A percentile compares a stretch with the other conserved stretches of the same genome.
Evolutionary conservation across 2,329 filamentous ascomycete species (phyloP).

Genomic region (Chrysoporthe cubensis): DNA sequence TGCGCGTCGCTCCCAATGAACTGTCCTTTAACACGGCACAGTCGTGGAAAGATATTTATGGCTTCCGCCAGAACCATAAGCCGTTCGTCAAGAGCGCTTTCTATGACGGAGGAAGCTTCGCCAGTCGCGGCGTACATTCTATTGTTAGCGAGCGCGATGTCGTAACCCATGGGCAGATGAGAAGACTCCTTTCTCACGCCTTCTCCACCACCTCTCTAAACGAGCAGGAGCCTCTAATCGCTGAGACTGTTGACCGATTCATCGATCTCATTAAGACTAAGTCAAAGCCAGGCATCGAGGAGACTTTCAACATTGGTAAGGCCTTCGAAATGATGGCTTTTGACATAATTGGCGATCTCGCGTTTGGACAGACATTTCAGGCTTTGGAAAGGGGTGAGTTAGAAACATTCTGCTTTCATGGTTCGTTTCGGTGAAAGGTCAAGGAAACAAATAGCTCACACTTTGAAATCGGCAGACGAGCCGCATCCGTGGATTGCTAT

Average conservation of each 20-base stretch:
- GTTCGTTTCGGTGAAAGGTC: no score
- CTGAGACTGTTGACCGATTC: conserved; percentile 9
- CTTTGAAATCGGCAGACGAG: conserved; percentile 23
- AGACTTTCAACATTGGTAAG: conserved; percentile 36
- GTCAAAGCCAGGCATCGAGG: conserved; percentile 26
- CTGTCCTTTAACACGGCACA: conserved; percentile 17
- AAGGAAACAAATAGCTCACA: no score
- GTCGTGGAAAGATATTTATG: conserved; percentile 28
- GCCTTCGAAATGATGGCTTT: conserved; percentile 43
- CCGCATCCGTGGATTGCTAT: conserved; percentile 37
- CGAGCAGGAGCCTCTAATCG: conserved; percentile 10
- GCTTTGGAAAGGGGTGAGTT: conserved; percentile 35
- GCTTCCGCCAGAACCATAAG: conserved; percentile 23
- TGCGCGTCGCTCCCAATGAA: conserved; percentile 18
- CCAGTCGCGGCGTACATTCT: conserved; percentile 31
- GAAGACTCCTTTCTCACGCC: conserved; percentile 33
- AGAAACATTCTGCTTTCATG: neutral
- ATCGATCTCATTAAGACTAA: neutral
- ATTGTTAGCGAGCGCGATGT: conserved; percentile 36
- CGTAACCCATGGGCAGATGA: conserved; percentile 34
- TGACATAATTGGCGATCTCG: conserved; percentile 46
- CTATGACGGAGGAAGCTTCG: conserved; percentile 33
- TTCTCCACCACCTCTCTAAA: conserved; percentile 12
- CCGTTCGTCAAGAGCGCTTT: conserved; percentile 34
- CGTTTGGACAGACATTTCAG: conserved; percentile 46